These are phyloP conservation scores for Pneumocystis oryctolagi DNA, from an alignment of 1,139 yeast genomes.

Conservation along the genomic window DNA sequence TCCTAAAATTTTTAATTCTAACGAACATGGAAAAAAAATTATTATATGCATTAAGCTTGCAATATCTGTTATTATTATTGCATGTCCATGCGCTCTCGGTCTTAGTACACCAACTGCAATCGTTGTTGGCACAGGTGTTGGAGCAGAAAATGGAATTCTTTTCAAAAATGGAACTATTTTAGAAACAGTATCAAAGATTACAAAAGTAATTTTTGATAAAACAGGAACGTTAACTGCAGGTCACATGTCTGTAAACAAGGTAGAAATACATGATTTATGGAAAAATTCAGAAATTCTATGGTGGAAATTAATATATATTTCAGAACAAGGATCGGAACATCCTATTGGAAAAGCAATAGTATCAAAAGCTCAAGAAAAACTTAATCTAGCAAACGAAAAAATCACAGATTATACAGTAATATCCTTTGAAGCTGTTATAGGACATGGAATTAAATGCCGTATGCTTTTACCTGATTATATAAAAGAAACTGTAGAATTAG, in stretches of 20 bases:
- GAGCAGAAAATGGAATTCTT: constrained; percentile 76
- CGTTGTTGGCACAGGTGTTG: constrained; percentile 92
- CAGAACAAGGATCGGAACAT: constrained; percentile 69
- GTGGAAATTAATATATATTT: constrained; percentile 48
- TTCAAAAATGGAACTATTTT: constrained; percentile 87
- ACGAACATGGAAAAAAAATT: constrained; percentile 40
- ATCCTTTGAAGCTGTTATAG: constrained; percentile 43
- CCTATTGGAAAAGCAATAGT: constrained; percentile 69
- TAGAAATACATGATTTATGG: constrained; percentile 4
- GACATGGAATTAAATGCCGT: constrained; percentile 52
- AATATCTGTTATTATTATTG: constrained; percentile 90
- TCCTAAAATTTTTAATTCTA: constrained; percentile 39
- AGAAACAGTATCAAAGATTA: constrained; percentile 53
- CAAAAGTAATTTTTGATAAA: constrained; percentile 73
- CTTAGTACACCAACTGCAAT: constrained; percentile 96
- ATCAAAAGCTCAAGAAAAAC: constrained; percentile 21
- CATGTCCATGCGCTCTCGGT: constrained; percentile 96
- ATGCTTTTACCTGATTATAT: constrained; percentile 21
- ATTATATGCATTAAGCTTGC: constrained; percentile 64
- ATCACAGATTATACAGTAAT: constrained; percentile 26
- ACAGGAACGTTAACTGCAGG: constrained; percentile 93
- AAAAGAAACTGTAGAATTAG: constrained; percentile 24
- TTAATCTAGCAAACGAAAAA: constrained; percentile 13
- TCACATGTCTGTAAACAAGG: constrained; percentile 41
- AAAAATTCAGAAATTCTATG: constrained; percentile 22